phyloP scores from a whole-genome alignment of 768 basidiomycete species.

The Boletus rex-veris region DNA sequence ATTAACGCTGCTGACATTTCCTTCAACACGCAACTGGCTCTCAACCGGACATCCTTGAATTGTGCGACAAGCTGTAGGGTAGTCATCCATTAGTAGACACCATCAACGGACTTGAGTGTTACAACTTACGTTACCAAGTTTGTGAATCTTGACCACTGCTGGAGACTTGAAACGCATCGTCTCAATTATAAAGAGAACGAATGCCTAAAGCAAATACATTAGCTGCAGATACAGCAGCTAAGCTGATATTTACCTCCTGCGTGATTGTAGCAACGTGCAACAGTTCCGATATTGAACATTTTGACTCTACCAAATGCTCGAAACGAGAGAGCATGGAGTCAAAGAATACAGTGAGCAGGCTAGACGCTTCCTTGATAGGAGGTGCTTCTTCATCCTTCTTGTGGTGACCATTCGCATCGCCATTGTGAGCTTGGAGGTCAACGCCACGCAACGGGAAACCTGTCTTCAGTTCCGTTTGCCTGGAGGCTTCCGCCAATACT shows the following conservation, averaged over 20 bases:
- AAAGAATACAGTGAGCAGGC: constrained; percentile 54
- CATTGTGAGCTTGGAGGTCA: constrained; percentile 37
- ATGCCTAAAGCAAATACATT: constrained; percentile 46
- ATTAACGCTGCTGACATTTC: constrained; percentile 54
- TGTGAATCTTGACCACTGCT: constrained; percentile 68
- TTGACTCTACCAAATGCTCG: constrained; percentile 37
- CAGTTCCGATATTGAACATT: constrained; percentile 47
- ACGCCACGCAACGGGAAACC: constrained; percentile 66
- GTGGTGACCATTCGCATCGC: constrained; percentile 38
- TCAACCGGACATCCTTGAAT: constrained; percentile 59
- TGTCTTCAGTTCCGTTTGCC: constrained; percentile 66
- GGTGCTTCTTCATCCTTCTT: constrained; percentile 77
- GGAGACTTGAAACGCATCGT: constrained; percentile 70
- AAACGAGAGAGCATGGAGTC: constrained; percentile 57
- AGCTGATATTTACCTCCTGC: constrained; percentile 55
- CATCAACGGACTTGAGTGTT: not conserved
- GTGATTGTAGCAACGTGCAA: constrained; percentile 70
- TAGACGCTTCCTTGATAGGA: constrained; percentile 58
- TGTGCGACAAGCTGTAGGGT: constrained; percentile 56
- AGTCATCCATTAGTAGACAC: constrained; percentile 4
- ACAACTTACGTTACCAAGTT: constrained; percentile 60
- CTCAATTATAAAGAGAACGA: constrained; percentile 67
- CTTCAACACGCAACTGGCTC: constrained; percentile 49
- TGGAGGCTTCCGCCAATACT: constrained; percentile 73
- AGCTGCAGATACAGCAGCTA: not conserved